phyloP scores from a whole-genome alignment of 1,284 basidiomycete species.

The Trichosporon ovoides region DNA sequence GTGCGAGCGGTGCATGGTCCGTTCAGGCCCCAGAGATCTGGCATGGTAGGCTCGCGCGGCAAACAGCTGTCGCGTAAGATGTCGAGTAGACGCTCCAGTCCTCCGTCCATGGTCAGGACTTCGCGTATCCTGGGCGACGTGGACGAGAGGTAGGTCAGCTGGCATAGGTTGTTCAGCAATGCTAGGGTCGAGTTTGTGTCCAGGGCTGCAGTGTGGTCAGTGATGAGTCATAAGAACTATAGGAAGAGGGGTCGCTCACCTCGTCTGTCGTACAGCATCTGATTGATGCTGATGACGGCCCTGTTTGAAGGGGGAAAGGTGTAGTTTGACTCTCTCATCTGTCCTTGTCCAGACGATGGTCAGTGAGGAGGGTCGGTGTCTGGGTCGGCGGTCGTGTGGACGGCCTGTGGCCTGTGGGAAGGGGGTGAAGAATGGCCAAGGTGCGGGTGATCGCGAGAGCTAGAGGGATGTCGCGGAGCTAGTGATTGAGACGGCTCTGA shows the following conservation, averaged over 20 bases:
- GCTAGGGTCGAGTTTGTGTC: slow-evolving; percentile 88
- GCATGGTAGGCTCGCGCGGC: slow-evolving; percentile 39
- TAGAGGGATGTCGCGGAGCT: background rate
- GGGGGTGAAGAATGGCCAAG: background rate
- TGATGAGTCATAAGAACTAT: background rate
- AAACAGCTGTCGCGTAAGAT: slow-evolving; percentile 75
- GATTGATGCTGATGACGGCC: slow-evolving; percentile 90
- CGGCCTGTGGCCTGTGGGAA: slow-evolving; percentile 4
- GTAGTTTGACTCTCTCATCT: slow-evolving; percentile 95
- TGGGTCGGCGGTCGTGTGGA: slow-evolving; percentile 5
- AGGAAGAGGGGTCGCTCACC: slow-evolving; percentile 56
- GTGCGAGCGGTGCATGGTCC: slow-evolving; percentile 48
- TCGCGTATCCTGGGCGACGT: slow-evolving; percentile 97
- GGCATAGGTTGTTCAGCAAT: slow-evolving; percentile 92
- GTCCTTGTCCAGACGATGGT: background rate
- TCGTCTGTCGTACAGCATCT: slow-evolving; percentile 90
- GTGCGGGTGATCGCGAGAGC: background rate
- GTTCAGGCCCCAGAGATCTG: slow-evolving; percentile 48
- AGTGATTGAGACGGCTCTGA: no score
- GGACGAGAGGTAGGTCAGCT: slow-evolving; percentile 93
- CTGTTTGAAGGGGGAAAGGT: slow-evolving; percentile 91
- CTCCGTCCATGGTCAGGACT: slow-evolving; percentile 95
- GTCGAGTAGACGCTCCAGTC: slow-evolving; percentile 88
- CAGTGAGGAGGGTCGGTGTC: background rate
- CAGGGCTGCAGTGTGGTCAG: slow-evolving; percentile 59